phyloP scores from a whole-genome alignment of 257 asterid species.

The Solanum paucissectum region DNA sequence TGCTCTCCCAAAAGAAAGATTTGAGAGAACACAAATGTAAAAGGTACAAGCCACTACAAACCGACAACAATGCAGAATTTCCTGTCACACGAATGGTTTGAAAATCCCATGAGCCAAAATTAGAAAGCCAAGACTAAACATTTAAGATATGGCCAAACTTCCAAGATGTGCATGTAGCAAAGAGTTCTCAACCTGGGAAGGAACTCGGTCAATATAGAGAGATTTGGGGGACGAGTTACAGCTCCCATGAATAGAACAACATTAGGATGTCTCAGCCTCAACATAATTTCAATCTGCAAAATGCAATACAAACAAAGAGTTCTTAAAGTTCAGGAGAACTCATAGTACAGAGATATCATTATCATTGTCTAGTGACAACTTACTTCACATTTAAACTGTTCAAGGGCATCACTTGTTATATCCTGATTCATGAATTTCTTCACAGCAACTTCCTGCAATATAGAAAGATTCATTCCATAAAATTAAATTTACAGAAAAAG shows the following conservation, averaged over 20 bases:
- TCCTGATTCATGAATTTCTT: slow-evolving; percentile 97
- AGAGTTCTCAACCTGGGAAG: slow-evolving; percentile 68
- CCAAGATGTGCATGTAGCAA: not conserved
- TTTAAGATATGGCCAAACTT: not conserved
- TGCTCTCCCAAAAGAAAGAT: not conserved
- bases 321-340: not conserved
- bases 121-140: not conserved
- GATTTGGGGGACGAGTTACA: slow-evolving; percentile 82
- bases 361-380: slow-evolving; percentile 7
- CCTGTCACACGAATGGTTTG: not conserved
- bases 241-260: slow-evolving; percentile 99
- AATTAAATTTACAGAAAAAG: not conserved
- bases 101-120: not conserved
- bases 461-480: slow-evolving; percentile 1
- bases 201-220: slow-evolving; percentile 89
- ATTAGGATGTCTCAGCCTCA: slow-evolving; percentile 95
- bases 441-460: slow-evolving; percentile 91
- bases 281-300: slow-evolving; percentile 83
- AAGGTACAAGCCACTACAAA: not conserved
- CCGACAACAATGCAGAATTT: not conserved
- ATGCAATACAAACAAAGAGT: not conserved
- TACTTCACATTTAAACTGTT: slow-evolving; percentile 85
- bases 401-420: slow-evolving; percentile 86
- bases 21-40: not conserved
- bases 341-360: not conserved